These are phyloP conservation scores for Parasitella parasitica DNA, from an alignment of 371 early-diverging fungal species.

Conservation along the genomic window DNA sequence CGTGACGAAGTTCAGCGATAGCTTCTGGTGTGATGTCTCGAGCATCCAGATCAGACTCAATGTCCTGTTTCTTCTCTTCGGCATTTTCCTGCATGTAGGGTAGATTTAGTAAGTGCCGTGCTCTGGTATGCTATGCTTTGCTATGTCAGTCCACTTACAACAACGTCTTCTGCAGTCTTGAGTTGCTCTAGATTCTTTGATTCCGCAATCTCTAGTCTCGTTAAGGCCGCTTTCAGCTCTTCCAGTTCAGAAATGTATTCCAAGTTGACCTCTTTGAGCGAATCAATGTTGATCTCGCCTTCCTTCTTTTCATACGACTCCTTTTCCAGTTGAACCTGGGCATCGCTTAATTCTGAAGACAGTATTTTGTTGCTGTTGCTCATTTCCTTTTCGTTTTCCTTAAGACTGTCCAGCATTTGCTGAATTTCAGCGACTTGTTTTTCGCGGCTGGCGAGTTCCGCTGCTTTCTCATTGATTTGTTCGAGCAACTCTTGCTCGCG, in stretches of 20 bases:
- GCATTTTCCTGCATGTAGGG: constrained; percentile 35
- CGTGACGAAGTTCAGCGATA: constrained; percentile 56
- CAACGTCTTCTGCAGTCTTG: neutral
- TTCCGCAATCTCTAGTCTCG: constrained; percentile 42
- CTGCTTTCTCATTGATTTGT: constrained; percentile 83
- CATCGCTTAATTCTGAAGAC: constrained; percentile 63
- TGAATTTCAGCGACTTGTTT: constrained; percentile 55
- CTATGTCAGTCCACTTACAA: neutral
- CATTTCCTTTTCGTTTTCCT: constrained; percentile 52
- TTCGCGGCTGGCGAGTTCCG: constrained; percentile 56
- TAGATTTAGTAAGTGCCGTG: neutral
- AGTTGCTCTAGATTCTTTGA: constrained; percentile 9
- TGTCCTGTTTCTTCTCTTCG: constrained; percentile 71
- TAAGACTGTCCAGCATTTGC: constrained; percentile 65
- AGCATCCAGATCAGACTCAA: constrained; percentile 67
- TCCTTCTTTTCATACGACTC: constrained; percentile 86
- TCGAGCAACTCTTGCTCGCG: constrained; percentile 94
- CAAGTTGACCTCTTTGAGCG: constrained; percentile 78
- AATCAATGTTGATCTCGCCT: constrained; percentile 76
- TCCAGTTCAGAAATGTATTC: constrained; percentile 72
- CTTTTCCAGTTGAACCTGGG: constrained; percentile 83
- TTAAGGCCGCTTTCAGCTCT: constrained; percentile 63
- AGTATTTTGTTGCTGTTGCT: constrained; percentile 66
- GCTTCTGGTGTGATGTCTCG: constrained; percentile 20
- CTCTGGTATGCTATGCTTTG: neutral